phyloP scores from a whole-genome alignment of 768 basidiomycete genomes.

The Boletales sp. region DNA sequence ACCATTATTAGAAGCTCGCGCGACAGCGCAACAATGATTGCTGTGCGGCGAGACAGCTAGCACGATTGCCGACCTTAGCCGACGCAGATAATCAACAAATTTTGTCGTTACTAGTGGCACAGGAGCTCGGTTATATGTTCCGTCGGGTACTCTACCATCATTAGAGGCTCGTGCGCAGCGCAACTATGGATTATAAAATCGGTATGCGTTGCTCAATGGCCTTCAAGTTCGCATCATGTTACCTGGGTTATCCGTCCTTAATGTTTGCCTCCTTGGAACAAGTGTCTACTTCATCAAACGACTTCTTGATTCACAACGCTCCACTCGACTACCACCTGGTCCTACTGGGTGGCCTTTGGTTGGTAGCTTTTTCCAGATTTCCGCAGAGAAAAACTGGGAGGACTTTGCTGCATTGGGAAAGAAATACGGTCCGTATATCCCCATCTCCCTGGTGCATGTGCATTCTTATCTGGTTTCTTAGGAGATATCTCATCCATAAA shows the following conservation, averaged over 20 bases:
- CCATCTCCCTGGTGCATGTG: not conserved
- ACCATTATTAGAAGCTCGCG: no score
- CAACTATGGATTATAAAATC: no score
- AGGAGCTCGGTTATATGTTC: no score
- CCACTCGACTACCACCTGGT: conserved; percentile 14
- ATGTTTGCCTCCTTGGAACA: conserved; percentile 15
- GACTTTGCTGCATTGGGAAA: conserved; percentile 52
- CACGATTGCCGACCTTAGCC: no score
- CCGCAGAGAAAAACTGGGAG: conserved; percentile 48
- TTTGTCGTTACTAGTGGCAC: no score
- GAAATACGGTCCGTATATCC: conserved; percentile 40
- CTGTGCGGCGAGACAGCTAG: no score
- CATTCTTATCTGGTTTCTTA: conserved; percentile 17
- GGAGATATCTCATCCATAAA: conserved; percentile 16
- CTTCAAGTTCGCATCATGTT: no score
- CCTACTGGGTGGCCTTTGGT: conserved; percentile 37
- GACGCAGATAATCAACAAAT: no score
- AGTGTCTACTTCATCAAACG: conserved; percentile 6
- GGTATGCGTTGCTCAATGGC: no score
- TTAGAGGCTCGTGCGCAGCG: no score
- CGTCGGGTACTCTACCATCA: no score
- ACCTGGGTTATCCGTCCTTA: conserved; percentile 1
- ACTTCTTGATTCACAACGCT: not conserved
- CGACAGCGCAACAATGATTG: no score
- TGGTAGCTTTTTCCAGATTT: conserved; percentile 56